Evolutionary conservation across 306 rosid species (phyloP).

Genomic region (Vicia faba): DNA sequence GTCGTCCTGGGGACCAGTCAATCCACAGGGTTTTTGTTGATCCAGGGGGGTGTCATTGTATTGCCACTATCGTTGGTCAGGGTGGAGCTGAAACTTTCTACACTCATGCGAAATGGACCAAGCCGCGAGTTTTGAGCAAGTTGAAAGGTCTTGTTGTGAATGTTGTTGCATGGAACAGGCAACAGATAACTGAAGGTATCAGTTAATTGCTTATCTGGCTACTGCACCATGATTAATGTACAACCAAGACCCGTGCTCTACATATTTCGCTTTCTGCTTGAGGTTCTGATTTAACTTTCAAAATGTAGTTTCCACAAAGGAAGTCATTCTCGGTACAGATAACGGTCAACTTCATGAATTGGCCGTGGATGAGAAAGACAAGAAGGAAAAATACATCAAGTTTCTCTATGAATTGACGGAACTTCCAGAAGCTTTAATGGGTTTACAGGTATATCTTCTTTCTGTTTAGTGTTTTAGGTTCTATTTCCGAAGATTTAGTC

Average conservation of each 20-base stretch:
- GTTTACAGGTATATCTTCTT: slow-evolving; percentile 63
- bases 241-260: background rate
- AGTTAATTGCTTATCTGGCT: slow-evolving; percentile 17
- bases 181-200: slow-evolving; percentile 88
- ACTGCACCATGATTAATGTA: slow-evolving; percentile 16
- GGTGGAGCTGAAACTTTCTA: slow-evolving; percentile 91
- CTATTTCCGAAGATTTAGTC: slow-evolving; percentile 10
- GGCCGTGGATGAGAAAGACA: slow-evolving; percentile 93
- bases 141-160: slow-evolving; percentile 87
- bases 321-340: slow-evolving; percentile 85
- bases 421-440: slow-evolving; percentile 88
- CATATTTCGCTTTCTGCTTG: slow-evolving; percentile 28
- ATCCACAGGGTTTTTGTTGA: slow-evolving; percentile 94
- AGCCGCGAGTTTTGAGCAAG: slow-evolving; percentile 80
- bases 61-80: slow-evolving; percentile 72
- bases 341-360: slow-evolving; percentile 87
- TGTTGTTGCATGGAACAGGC: slow-evolving; percentile 92
- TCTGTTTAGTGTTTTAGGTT: slow-evolving; percentile 31
- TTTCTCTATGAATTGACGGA: slow-evolving; percentile 69
- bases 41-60: slow-evolving; percentile 97
- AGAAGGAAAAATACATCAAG: slow-evolving; percentile 87
- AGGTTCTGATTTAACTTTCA: slow-evolving; percentile 34
- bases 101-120: slow-evolving; percentile 89
- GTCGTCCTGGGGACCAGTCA: slow-evolving; percentile 93
- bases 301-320: slow-evolving; percentile 81